Conservation (phyloP, 2,329 filamentous ascomycete species). For the Clathrospora elynae region DNA sequence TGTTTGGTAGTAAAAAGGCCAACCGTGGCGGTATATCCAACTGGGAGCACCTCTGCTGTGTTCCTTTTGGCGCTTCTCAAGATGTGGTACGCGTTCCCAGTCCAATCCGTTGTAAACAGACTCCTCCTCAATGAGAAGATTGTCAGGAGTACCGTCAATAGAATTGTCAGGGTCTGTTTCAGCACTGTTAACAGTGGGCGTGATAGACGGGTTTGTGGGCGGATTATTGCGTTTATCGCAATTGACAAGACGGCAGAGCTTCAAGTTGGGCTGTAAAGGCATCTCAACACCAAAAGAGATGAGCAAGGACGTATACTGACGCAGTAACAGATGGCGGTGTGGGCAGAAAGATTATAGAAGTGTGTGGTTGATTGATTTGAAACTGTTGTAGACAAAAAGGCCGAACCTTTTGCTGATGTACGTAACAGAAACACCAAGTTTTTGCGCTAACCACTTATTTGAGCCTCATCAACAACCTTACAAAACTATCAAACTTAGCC, state of each 20-base stretch:
- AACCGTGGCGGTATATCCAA: slow-evolving; percentile 9
- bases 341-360: neutral
- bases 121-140: neutral
- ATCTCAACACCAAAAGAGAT: neutral
- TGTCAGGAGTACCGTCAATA: neutral
- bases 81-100: neutral
- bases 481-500: neutral
- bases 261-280: neutral
- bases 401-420: no score
- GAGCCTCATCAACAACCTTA: neutral
- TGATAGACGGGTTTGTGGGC: neutral
- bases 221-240: neutral
- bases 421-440: slow-evolving; percentile 1
- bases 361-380: neutral
- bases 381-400: no score
- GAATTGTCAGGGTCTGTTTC: neutral
- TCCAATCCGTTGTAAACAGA: neutral
- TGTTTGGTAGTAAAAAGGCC: slow-evolving; percentile 4
- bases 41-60: neutral
- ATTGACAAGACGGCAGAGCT: neutral
- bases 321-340: neutral
- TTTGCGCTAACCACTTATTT: slow-evolving; percentile 1
- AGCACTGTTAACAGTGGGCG: neutral
- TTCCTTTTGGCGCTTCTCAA: neutral
- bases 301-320: neutral